Conservation (phyloP, 257 asterid species). For the Lithospermum erythrorhizon region DNA sequence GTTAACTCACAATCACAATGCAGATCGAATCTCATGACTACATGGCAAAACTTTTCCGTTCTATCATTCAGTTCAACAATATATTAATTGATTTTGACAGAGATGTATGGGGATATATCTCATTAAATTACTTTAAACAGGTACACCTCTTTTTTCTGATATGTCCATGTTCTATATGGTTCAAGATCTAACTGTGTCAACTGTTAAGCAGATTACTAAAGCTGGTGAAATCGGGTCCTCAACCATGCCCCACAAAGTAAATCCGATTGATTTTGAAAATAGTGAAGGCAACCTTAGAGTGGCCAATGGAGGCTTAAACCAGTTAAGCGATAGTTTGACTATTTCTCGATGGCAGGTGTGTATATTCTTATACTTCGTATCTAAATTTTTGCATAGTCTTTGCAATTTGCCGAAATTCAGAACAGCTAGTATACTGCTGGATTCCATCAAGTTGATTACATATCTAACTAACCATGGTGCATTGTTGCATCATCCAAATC, state of each 20-base stretch:
- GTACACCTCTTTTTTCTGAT: conserved; percentile 17
- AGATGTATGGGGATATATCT: conserved; percentile 83
- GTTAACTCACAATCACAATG: conserved; percentile 5
- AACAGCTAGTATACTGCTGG: not conserved
- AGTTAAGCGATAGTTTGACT: conserved; percentile 66
- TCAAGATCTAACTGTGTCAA: conserved; percentile 2
- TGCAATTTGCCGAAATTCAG: not conserved
- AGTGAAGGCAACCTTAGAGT: conserved; percentile 79
- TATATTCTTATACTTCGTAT: not conserved
- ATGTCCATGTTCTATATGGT: not conserved
- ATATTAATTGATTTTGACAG: conserved; percentile 63
- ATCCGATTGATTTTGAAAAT: conserved; percentile 87
- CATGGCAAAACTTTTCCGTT: conserved; percentile 69
- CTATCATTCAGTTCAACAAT: conserved; percentile 62
- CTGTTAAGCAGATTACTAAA: conserved; percentile 53
- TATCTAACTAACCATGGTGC: not conserved
- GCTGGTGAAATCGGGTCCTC: conserved; percentile 90
- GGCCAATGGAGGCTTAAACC: conserved; percentile 58
- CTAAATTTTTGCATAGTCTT: not conserved
- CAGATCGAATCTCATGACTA: conserved; percentile 94
- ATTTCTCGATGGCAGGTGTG: conserved; percentile 87
- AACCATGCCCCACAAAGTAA: conserved; percentile 93
- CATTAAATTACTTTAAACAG: conserved; percentile 79
- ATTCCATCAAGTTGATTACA: not conserved
- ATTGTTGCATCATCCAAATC: not conserved